Percentiles rank a stretch among this genome's conserved stretches.
Conservation (phyloP, 2,329 filamentous ascomycete species). For the Microcyclosporella mali region DNA sequence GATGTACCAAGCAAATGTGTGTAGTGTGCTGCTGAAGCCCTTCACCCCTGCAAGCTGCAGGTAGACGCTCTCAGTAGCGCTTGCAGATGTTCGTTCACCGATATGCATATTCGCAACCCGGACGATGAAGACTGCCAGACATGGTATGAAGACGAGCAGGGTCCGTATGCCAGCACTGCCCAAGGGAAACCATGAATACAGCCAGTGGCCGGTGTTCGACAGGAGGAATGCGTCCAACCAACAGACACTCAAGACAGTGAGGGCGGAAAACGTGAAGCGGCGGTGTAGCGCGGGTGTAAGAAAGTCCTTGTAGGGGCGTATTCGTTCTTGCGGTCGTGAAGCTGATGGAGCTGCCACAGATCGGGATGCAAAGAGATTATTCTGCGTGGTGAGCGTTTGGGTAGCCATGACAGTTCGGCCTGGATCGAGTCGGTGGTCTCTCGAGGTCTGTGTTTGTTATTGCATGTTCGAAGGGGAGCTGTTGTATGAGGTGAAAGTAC, state of each 20-base stretch:
- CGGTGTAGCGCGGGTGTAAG: conserved; percentile 82
- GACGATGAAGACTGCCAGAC: conserved; percentile 72
- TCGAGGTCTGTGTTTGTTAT: too few relatives aligned
- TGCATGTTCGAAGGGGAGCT: too few relatives aligned
- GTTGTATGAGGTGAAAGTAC: too few relatives aligned
- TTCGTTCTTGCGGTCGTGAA: neutral
- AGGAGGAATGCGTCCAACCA: conserved; percentile 67
- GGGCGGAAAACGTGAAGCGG: conserved; percentile 73
- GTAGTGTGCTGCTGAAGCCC: conserved; percentile 7
- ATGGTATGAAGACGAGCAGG: conserved; percentile 67
- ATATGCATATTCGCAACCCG: conserved; percentile 54
- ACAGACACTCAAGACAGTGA: conserved; percentile 62
- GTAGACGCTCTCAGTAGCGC: conserved; percentile 58
- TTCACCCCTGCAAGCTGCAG: conserved; percentile 41
- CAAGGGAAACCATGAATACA: conserved; percentile 84
- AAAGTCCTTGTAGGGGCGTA: conserved; percentile 70
- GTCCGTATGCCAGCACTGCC: conserved; percentile 69
- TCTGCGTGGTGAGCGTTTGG: conserved; percentile 34
- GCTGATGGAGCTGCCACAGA: neutral
- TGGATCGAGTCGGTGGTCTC: too few relatives aligned
- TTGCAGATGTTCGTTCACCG: conserved; percentile 57
- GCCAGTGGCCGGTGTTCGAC: conserved; percentile 50
- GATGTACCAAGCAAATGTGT: conserved; percentile 66
- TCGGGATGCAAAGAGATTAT: conserved; percentile 36
- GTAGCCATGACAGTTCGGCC: neutral